Base-by-base conservation (phyloP, 345 rosid genomes). In the Combretum micranthum region DNA sequence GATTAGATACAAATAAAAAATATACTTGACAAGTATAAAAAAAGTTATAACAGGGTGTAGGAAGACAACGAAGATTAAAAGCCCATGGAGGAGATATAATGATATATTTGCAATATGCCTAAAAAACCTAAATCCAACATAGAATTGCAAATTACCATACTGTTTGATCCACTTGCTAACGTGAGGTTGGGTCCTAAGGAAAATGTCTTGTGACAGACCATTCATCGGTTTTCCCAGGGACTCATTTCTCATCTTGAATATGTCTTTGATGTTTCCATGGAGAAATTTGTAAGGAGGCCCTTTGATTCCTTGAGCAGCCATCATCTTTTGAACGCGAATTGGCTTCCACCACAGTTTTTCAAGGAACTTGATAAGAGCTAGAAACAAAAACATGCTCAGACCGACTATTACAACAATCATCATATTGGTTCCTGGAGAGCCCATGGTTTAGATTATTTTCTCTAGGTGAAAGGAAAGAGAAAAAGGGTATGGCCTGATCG, bases 231-330 rank as follows among this genome's bases (percentile, higher is more conserved):
- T 57, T 13, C 12, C 57, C 51, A 19, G 7, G 17, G 60, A 62
- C 61, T 60, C 53, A 2, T 47, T 49, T 50, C 60, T 61, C 74
- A 71, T 63, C 43, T 22, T 26, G 18, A 43, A 6, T 1, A 70
- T 60, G 22, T 77, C 76, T 57, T 47, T 65, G 52, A 57, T 68
- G 68, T 32, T 80, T 22, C 85, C 80, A 55, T 65, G 63, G 50
- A 72, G 14, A 49, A 80, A 75, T 39, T 20, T 67, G 67, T 60
- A 72, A 45, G 80, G 26, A 53, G 72, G 78, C 42, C 82, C 80
- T 49, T 20, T 51, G 23, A 74, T 55, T 12, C 75, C 67, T 32
- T 63, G 59, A 4, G 63, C 46, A 2, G 46, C 59, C 64, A 74
- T 60, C 18, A 53, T 20, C 4, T 47, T 26, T 4, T 57, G 69